Percentiles rank a stretch among this genome's conserved stretches.
phyloP scores from a whole-genome alignment of 129 eudicot species.

The Oenanthe sinensis region DNA sequence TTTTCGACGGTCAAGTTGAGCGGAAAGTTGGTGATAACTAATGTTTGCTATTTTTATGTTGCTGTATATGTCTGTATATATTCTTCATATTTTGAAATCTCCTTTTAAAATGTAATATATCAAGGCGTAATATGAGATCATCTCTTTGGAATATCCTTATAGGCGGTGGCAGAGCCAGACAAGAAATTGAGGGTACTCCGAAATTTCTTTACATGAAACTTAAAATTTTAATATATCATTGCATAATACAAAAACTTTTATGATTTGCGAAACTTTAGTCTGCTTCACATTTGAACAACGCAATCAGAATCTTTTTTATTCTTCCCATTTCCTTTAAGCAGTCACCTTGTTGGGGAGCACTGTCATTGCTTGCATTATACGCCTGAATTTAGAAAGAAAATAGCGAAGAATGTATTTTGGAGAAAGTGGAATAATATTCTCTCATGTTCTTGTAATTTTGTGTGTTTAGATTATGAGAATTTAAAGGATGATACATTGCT shows the following conservation, averaged over 20 bases:
- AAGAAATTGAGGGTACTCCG: too few relatives aligned
- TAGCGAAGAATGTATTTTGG: not conserved
- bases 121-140: not conserved
- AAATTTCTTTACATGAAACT: too few relatives aligned
- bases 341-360: not conserved
- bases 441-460: not conserved
- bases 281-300: not conserved
- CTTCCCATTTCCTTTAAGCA: not conserved
- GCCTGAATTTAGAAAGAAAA: not conserved
- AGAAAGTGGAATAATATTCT: not conserved
- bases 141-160: not conserved
- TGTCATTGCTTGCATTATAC: not conserved
- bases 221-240: not conserved
- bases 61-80: not conserved
- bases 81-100: not conserved
- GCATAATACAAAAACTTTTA: not conserved
- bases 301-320: not conserved
- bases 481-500: not conserved
- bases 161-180: not conserved
- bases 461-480: not conserved
- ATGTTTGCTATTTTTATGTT: not conserved
- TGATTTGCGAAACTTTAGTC: not conserved
- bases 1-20: not conserved
- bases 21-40: not conserved
- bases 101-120: not conserved